Evolutionary conservation across 108 stramenopile genomes (phyloP), one percentile per base, ranked within the genome.

Genomic region (Phaeodactylum tricornutum): DNA sequence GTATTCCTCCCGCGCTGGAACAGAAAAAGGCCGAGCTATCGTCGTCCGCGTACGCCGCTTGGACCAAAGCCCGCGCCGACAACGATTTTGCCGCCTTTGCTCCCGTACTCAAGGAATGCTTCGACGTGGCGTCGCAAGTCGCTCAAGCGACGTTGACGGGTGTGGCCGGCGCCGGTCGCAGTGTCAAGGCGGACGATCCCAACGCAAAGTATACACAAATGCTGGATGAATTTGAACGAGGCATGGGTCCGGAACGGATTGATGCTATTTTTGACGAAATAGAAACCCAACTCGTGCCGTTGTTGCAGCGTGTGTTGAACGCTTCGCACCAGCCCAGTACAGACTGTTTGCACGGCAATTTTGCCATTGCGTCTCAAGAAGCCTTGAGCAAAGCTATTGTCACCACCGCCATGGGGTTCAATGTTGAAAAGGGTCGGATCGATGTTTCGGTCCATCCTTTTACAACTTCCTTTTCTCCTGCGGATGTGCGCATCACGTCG

Each of bases 381-480:
- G 41, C 66, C 9, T 53, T 82, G 3, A 70, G 60, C 41, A 53
- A 64, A 4, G 66, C 53, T 15, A 65, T 96, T 21, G 80, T 87
- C 6, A n/a, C n/a, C n/a, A 72, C 47, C 14, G 51, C 53, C 0
- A 53, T 96, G 19, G 92, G 92, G 24, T 94, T 77, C 50, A 75
- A 91, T 49, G 49, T 60, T 15, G 42, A 31, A 9, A 53, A 66
- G 11, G 92, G 91, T 30, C 59, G 95, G 22, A 66, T 91, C 16
- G 95, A 96, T 60, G 87, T 84, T 6, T 66, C 66, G 9, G 87
- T 89, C 24, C 95, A 96, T 71, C 95, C 95, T 2, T 96, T 96
- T 49, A 87, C 93, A 29, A 81, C 70, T 42, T 72, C 75, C 11
- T 59, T 82, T 24, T 53, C 66, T 19, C 65, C 67, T 12, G 40